These are phyloP conservation scores for Volvox africanus DNA, from an alignment of 139 green algal genomes.

Conservation along the genomic window DNA sequence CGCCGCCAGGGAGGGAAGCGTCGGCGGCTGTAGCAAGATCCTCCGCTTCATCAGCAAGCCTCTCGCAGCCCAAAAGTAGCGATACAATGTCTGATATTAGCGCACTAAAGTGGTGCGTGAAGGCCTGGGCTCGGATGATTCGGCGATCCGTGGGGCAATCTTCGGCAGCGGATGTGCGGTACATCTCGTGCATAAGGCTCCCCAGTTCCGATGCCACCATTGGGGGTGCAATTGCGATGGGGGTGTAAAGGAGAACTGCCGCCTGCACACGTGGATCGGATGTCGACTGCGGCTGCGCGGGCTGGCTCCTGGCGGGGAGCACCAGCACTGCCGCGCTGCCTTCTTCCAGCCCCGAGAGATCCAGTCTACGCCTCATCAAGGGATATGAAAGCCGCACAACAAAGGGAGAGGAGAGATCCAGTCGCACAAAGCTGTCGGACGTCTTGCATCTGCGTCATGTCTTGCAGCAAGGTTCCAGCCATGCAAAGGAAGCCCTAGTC, in stretches of 20 bases:
- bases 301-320: neutral
- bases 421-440: too few relatives aligned
- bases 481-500: too few relatives aligned
- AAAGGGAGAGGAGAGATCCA: too few relatives aligned
- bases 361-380: neutral
- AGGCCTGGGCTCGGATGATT: slow-evolving; percentile 7
- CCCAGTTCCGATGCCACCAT: slow-evolving; percentile 15
- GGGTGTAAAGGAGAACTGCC: neutral
- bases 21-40: neutral
- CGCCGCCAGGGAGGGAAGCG: neutral
- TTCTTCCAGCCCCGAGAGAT: slow-evolving; percentile 7
- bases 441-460: too few relatives aligned
- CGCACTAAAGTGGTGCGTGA: neutral
- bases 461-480: too few relatives aligned
- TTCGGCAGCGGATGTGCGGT: neutral
- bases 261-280: neutral
- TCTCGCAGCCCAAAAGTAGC: neutral
- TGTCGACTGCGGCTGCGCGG: neutral
- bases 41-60: neutral
- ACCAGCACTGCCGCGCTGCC: slow-evolving; percentile 13
- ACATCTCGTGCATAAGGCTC: neutral
- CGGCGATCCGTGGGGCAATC: neutral
- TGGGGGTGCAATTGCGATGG: neutral
- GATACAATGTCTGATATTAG: slow-evolving; percentile 15
- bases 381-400: neutral